phyloP scores from a whole-genome alignment of 179 eudicot genomes.

The Beta lomatogona region DNA sequence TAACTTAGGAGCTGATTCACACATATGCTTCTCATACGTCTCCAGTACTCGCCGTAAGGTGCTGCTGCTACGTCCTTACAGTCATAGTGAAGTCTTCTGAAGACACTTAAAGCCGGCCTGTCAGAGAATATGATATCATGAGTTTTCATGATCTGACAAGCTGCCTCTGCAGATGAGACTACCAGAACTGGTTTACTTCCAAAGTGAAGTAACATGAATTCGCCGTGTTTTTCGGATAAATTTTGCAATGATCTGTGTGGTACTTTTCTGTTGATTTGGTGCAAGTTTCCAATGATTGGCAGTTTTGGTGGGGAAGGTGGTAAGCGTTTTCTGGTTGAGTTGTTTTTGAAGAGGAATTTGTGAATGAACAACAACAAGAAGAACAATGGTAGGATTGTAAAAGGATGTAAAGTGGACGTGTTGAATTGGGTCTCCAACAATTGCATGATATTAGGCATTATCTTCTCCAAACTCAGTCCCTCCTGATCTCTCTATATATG shows the following conservation, averaged over 20 bases:
- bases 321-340: slow-evolving; percentile 21
- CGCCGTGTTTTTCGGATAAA: slow-evolving; percentile 39
- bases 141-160: slow-evolving; percentile 31
- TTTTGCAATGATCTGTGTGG: slow-evolving; percentile 45
- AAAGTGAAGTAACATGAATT: slow-evolving; percentile 42
- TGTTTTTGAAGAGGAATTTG: slow-evolving; percentile 21
- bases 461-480: too few relatives aligned
- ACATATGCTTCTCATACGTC: slow-evolving; percentile 31
- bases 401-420: not conserved
- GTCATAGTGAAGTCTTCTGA: slow-evolving; percentile 13
- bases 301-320: slow-evolving; percentile 54
- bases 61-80: slow-evolving; percentile 24
- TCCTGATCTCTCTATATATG: too few relatives aligned
- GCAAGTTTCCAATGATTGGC: slow-evolving; percentile 55
- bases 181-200: slow-evolving; percentile 42
- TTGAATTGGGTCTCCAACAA: not conserved
- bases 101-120: slow-evolving; percentile 18
- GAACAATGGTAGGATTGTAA: slow-evolving; percentile 6
- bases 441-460: not conserved
- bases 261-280: slow-evolving; percentile 36
- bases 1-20: slow-evolving; percentile 31
- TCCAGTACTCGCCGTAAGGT: slow-evolving; percentile 37
- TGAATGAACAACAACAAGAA: slow-evolving; percentile 24
- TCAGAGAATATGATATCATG: slow-evolving; percentile 27
- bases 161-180: slow-evolving; percentile 44